These are phyloP conservation scores for Hysterium pulicare DNA, from an alignment of 2,329 filamentous ascomycete genomes.

Conservation along the genomic window DNA sequence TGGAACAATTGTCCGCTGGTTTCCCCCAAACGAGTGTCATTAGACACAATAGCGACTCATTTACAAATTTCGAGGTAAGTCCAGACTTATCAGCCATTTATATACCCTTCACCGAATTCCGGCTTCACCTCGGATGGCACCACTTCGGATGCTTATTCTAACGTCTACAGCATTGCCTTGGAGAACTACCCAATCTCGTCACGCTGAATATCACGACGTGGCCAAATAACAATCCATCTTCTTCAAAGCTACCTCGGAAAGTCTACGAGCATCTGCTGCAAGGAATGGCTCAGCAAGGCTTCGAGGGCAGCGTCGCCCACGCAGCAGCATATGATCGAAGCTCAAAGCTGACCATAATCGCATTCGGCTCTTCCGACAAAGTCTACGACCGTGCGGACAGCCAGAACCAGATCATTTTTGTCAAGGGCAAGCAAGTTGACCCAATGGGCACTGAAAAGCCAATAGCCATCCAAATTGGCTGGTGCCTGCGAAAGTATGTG, in stretches of 20 bases:
- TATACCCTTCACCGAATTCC: not conserved
- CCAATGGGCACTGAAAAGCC: conserved; percentile 40
- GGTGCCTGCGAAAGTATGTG: conserved; percentile 45
- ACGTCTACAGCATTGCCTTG: conserved; percentile 30
- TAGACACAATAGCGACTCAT: conserved; percentile 40
- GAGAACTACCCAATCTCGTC: conserved; percentile 39
- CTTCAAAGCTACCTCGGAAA: conserved; percentile 39
- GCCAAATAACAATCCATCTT: conserved; percentile 43
- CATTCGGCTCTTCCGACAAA: conserved; percentile 46
- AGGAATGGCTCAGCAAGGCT: conserved; percentile 37
- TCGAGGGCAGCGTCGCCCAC: conserved; percentile 27
- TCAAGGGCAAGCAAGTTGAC: conserved; percentile 42
- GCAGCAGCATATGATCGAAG: conserved; percentile 23
- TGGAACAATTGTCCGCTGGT: conserved; percentile 47
- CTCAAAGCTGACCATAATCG: conserved; percentile 44
- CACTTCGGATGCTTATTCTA: conserved; percentile 14
- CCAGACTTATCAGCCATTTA: not conserved
- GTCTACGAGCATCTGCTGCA: conserved; percentile 47
- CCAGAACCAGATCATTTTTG: conserved; percentile 46
- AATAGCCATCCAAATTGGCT: conserved; percentile 44
- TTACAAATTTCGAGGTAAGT: conserved; percentile 41
- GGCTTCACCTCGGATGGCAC: conserved; percentile 4
- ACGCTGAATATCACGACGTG: conserved; percentile 50
- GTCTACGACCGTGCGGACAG: conserved; percentile 48
- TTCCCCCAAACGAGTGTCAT: conserved; percentile 46